phyloP scores from a whole-genome alignment of 2,329 filamentous ascomycete genomes.

The Penicillium frequentans region DNA sequence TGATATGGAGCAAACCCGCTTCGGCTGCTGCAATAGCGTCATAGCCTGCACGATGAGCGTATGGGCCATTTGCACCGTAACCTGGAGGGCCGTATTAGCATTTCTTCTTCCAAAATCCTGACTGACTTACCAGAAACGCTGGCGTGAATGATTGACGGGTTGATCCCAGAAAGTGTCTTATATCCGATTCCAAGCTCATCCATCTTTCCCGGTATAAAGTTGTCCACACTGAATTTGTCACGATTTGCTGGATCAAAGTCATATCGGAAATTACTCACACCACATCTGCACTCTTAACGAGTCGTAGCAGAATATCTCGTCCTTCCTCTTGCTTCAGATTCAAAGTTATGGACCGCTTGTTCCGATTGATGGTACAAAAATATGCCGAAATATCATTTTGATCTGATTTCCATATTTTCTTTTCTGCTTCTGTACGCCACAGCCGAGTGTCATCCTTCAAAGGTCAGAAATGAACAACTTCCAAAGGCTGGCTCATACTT shows the following conservation, averaged over 20 bases:
- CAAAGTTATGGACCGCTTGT: constrained; percentile 44
- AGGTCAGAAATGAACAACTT: not conserved
- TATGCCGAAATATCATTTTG: constrained; percentile 41
- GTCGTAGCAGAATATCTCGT: constrained; percentile 31
- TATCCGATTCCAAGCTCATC: constrained; percentile 45
- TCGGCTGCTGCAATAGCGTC: constrained; percentile 49
- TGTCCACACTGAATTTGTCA: constrained; percentile 36
- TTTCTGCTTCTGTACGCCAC: constrained; percentile 32
- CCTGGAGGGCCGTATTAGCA: constrained; percentile 11
- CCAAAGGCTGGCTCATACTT: constrained; percentile 18
- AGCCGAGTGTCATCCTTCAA: constrained; percentile 32
- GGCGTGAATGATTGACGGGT: constrained; percentile 45
- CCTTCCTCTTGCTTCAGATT: constrained; percentile 32
- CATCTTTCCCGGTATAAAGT: constrained; percentile 46
- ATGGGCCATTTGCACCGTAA: constrained; percentile 46
- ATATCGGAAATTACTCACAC: constrained; percentile 23
- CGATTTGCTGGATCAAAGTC: not conserved
- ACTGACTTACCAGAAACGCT: constrained; percentile 39
- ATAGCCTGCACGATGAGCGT: constrained; percentile 45
- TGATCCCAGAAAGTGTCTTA: constrained; percentile 34
- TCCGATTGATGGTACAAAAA: constrained; percentile 47
- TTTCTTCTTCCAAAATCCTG: not conserved
- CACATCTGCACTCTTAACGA: constrained; percentile 41
- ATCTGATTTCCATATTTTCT: constrained; percentile 24
- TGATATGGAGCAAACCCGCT: constrained; percentile 47